Base-by-base conservation (phyloP, 2,329 filamentous ascomycete species). In the Monilinia vaccinii-corymbosi region DNA sequence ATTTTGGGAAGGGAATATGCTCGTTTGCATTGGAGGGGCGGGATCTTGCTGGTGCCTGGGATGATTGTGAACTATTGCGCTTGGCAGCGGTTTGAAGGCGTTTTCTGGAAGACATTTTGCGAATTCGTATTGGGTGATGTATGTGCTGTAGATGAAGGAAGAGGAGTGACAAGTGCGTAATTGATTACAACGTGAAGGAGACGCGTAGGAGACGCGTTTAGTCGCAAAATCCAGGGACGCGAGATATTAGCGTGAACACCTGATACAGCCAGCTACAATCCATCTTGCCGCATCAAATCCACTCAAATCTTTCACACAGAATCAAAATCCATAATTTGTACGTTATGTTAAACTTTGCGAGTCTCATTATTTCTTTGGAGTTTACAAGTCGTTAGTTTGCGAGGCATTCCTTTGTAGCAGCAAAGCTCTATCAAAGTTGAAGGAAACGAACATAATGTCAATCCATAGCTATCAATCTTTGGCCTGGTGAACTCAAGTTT, bases 1-100 rank as follows among this genome's bases (percentile, higher is more conserved):
- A 86, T 8, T 73, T 66, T 13, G 80, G 77, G 42, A 82, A 67
- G 13, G 67, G 61, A 2, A 70, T 67, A 4, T 62, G 49, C 51
- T 60, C 53, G 21, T 50, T 63, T 36, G 59, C 58, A 52, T 63
- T 49, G 6, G 62, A 53, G 31, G 52, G 59, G 48, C 61, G 61
- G 11, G 60, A 56, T 48, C 61, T 48, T 25, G 53, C 48, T 14
- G 61, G 62, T 36, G 61, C 64, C 44, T 67, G 64, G 46, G 68
- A 67, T 40, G 65, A 64, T 44, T 49, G 51, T 21, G 53, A 16
- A 2, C 61, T 38, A 6, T 67, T 61, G 42, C 60, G 65, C 23
- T 56, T 53, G 21, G 44, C 23, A 5, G 64, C 63, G 1, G 56
- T 49, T 18, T 68, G 64, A 9, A 69, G 63, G 21, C 56, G 61